Conservation (phyloP, 169 alveolate genomes). For the Eimeria praecox region DNA sequence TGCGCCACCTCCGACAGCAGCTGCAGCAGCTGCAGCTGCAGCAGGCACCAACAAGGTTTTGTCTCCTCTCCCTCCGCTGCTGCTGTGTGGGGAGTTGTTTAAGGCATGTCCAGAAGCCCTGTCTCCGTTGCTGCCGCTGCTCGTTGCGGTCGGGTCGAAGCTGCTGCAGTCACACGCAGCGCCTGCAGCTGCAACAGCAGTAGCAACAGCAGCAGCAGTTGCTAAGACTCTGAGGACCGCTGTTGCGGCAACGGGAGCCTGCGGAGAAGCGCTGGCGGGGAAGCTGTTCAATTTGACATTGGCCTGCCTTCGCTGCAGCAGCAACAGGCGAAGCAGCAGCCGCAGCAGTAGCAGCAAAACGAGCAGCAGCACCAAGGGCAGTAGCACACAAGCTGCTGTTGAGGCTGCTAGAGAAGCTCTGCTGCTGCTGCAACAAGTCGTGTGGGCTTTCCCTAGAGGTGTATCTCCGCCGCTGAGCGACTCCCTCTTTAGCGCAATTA, state of each 20-base stretch:
- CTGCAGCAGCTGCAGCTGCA: slow-evolving; percentile 14
- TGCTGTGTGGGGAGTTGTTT: slow-evolving; percentile 61
- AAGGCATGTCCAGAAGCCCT: slow-evolving; percentile 56
- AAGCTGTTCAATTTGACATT: slow-evolving; percentile 3
- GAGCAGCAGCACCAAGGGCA: not conserved
- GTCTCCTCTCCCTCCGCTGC: slow-evolving; percentile 62
- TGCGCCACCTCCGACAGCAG: slow-evolving; percentile 30
- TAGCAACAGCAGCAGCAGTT: slow-evolving; percentile 57
- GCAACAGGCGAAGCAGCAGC: not conserved
- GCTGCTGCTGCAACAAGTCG: slow-evolving; percentile 75
- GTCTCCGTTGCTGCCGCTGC: slow-evolving; percentile 65
- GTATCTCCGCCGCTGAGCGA: slow-evolving; percentile 14
- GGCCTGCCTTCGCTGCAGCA: slow-evolving; percentile 61
- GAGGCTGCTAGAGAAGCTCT: slow-evolving; percentile 53
- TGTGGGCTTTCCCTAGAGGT: slow-evolving; percentile 73
- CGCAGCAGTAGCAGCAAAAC: slow-evolving; percentile 6
- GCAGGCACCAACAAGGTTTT: not conserved
- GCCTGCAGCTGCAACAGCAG: slow-evolving; percentile 19
- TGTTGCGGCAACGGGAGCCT: slow-evolving; percentile 64
- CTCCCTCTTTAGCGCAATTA: slow-evolving; percentile 4
- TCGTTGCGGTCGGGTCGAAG: slow-evolving; percentile 42
- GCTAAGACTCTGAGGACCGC: slow-evolving; percentile 65
- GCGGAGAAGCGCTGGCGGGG: slow-evolving; percentile 54
- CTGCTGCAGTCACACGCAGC: slow-evolving; percentile 33
- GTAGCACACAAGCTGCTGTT: not conserved